phyloP scores from a whole-genome alignment of 495 filamentous ascomycete species.

The Penicillium atrosanguineum region DNA sequence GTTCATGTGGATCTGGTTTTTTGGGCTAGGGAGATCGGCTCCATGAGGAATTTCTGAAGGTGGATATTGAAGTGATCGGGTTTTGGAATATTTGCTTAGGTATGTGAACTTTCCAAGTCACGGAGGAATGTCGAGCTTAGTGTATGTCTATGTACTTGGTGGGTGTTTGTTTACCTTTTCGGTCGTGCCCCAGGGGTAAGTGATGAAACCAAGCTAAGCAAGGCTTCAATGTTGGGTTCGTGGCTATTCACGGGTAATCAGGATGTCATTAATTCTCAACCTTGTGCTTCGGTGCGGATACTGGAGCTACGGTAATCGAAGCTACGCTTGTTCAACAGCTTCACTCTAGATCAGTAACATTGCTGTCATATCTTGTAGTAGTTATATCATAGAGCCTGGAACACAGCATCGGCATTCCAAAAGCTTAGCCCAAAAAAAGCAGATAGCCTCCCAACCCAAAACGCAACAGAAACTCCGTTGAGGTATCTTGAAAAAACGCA shows the following conservation, averaged over 20 bases:
- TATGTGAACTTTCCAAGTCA: no score
- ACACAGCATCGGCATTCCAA: no score
- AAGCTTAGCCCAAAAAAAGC: slow-evolving; percentile 1
- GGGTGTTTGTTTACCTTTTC: not conserved
- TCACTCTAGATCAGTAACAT: slow-evolving; percentile 1
- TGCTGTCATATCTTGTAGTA: not conserved
- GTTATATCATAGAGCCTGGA: slow-evolving; percentile 2
- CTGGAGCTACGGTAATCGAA: no score
- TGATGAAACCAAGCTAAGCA: not conserved
- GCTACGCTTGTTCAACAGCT: no score
- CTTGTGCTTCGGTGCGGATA: no score
- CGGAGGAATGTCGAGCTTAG: not conserved
- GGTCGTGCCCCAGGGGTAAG: not conserved
- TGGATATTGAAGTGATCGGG: not conserved
- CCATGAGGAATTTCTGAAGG: not conserved
- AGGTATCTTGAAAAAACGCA: slow-evolving; percentile 11
- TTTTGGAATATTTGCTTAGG: no score
- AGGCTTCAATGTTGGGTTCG: no score
- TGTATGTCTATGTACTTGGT: not conserved
- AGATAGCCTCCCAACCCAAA: slow-evolving; percentile 3
- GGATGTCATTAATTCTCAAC: no score
- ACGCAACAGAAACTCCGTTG: slow-evolving; percentile 3
- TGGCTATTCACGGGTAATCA: no score
- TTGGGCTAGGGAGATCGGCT: not conserved
- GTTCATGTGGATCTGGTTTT: not conserved